phyloP scores from a whole-genome alignment of 768 basidiomycete species.

The Kwoniella mangroviensis region DNA sequence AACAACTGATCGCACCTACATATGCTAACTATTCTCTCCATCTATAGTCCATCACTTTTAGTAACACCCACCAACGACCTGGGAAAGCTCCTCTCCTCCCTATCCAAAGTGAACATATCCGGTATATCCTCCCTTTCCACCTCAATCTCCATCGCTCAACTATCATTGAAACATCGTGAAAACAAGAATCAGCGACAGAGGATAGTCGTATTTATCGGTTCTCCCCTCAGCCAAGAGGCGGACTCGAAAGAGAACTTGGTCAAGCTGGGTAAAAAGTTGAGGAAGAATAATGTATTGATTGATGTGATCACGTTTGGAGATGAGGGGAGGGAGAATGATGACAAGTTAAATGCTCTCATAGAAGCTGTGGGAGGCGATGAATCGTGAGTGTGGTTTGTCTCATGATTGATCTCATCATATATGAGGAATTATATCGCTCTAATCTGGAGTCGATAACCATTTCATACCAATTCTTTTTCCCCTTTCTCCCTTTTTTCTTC shows the following conservation, averaged over 20 bases:
- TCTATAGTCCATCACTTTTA: constrained; percentile 82
- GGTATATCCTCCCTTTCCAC: constrained; percentile 86
- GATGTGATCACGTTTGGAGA: constrained; percentile 92
- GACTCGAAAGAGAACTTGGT: constrained; percentile 79
- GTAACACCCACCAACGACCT: constrained; percentile 95
- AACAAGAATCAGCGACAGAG: constrained; percentile 98
- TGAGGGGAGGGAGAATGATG: constrained; percentile 65
- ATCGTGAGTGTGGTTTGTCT: constrained; percentile 47
- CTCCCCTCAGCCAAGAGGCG: constrained; percentile 67
- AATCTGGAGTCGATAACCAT: too few relatives aligned
- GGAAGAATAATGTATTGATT: constrained; percentile 98
- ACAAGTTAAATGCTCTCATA: constrained; percentile 76
- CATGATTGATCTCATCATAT: background rate
- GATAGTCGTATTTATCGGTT: constrained; percentile 90
- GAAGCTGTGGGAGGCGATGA: constrained; percentile 66
- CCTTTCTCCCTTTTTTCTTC: too few relatives aligned
- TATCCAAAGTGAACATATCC: constrained; percentile 73
- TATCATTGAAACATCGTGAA: constrained; percentile 94
- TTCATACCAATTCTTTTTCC: too few relatives aligned
- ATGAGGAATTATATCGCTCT: too few relatives aligned
- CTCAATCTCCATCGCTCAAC: constrained; percentile 88
- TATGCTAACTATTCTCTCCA: too few relatives aligned
- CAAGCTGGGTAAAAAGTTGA: constrained; percentile 92
- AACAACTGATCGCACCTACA: too few relatives aligned
- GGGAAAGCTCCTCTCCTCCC: constrained; percentile 81